These are phyloP conservation scores for Botrytis porri DNA, from an alignment of 2,329 filamentous ascomycete genomes.

Conservation along the genomic window DNA sequence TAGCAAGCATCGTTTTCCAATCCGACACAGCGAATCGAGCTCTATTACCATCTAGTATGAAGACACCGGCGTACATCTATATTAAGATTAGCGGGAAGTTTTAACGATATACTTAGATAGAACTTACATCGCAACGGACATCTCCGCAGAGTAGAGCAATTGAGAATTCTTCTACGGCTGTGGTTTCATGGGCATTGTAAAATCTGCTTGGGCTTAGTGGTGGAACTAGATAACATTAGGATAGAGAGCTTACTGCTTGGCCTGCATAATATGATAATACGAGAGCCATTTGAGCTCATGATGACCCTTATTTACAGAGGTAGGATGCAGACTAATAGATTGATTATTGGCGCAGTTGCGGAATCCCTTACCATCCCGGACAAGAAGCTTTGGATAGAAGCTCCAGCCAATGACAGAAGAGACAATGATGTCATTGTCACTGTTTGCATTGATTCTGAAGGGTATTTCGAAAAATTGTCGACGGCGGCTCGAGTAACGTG, in stretches of 20 bases:
- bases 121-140: slow-evolving; percentile 73
- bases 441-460: slow-evolving; percentile 69
- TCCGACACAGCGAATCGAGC: slow-evolving; percentile 78
- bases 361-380: slow-evolving; percentile 80
- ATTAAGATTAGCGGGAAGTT: slow-evolving; percentile 22
- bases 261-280: slow-evolving; percentile 98
- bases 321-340: slow-evolving; percentile 79
- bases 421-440: slow-evolving; percentile 74
- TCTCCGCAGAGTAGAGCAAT: slow-evolving; percentile 85
- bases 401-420: slow-evolving; percentile 86
- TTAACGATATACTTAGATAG: slow-evolving; percentile 11
- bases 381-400: slow-evolving; percentile 91
- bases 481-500: slow-evolving; percentile 63
- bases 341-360: slow-evolving; percentile 94
- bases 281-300: slow-evolving; percentile 75
- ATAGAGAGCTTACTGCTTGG: slow-evolving; percentile 60
- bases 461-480: slow-evolving; percentile 78
- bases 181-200: slow-evolving; percentile 89
- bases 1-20: slow-evolving; percentile 87
- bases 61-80: slow-evolving; percentile 80
- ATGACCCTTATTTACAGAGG: slow-evolving; percentile 78
- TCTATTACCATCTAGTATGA: slow-evolving; percentile 83
- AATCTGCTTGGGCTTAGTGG: slow-evolving; percentile 48
- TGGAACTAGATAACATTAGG: not conserved
- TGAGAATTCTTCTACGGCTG: slow-evolving; percentile 75